Percentiles rank a stretch among this genome's conserved stretches.
phyloP scores from a whole-genome alignment of 1,284 basidiomycete genomes.

The Puccinia novopanici region DNA sequence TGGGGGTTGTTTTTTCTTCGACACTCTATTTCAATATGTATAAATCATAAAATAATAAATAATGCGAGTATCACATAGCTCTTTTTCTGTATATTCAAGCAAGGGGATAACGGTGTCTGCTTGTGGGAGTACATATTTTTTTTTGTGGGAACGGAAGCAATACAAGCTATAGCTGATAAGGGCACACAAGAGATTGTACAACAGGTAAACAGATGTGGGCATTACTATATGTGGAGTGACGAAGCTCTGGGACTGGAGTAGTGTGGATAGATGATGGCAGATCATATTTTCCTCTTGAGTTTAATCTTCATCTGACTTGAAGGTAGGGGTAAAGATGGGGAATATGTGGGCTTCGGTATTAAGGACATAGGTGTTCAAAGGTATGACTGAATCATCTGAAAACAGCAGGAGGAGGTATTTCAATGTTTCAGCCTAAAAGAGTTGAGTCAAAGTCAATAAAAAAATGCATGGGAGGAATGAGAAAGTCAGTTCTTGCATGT shows the following conservation, averaged over 20 bases:
- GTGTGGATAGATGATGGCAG: background rate
- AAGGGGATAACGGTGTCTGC: too few species aligned
- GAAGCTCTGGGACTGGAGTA: background rate
- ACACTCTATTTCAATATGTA: too few species aligned
- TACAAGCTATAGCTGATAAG: too few species aligned
- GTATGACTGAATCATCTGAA: conserved; percentile 68
- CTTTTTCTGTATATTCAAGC: too few species aligned
- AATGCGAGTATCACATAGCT: too few species aligned
- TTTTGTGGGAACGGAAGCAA: too few species aligned
- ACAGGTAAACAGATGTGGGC: too few species aligned
- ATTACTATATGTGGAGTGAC: too few species aligned
- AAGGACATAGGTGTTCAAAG: conserved; percentile 74
- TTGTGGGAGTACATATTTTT: too few species aligned
- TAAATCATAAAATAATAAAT: too few species aligned
- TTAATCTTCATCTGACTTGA: conserved; percentile 7
- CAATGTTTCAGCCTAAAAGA: conserved; percentile 75
- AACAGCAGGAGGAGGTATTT: conserved; percentile 94
- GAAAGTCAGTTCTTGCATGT: conserved; percentile 62
- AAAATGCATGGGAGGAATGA: conserved; percentile 6
- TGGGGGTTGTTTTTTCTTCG: too few species aligned
- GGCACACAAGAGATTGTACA: too few species aligned
- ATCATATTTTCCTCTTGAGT: background rate
- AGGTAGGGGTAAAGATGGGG: conserved; percentile 66
- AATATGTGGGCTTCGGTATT: conserved; percentile 82
- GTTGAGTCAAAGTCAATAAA: background rate